Evolutionary conservation across 306 rosid genomes (phyloP).

Genomic region (Cucumis hystrix): DNA sequence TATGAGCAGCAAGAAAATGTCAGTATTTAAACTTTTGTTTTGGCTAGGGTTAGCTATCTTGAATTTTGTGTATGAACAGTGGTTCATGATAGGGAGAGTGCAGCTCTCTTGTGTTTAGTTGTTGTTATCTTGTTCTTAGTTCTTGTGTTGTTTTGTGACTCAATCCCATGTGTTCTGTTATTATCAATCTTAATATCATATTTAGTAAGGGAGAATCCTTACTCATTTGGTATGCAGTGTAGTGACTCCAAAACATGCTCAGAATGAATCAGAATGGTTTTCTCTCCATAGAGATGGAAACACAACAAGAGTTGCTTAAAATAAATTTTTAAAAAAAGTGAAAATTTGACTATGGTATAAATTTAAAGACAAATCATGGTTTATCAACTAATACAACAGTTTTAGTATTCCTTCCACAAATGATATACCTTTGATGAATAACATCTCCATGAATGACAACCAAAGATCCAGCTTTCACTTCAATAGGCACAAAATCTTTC

Average conservation of each 20-base stretch:
- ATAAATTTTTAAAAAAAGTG: neutral
- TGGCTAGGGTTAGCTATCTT: too few relatives aligned
- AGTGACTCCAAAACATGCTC: neutral
- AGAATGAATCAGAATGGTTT: neutral
- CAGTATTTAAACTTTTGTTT: too few relatives aligned
- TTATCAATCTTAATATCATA: too few relatives aligned
- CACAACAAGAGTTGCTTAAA: neutral
- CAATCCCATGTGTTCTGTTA: too few relatives aligned
- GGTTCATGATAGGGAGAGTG: too few relatives aligned
- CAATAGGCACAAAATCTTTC: constrained; percentile 77
- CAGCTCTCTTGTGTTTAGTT: too few relatives aligned
- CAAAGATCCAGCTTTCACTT: constrained; percentile 84
- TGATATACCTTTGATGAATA: constrained; percentile 81
- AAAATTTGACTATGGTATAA: neutral
- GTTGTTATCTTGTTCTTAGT: too few relatives aligned
- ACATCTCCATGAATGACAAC: constrained; percentile 89
- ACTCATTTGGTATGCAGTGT: neutral
- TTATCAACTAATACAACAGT: neutral
- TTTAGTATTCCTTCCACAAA: neutral
- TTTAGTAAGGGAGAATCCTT: too few relatives aligned
- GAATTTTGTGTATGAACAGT: too few relatives aligned
- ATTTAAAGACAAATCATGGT: neutral
- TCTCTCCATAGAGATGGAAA: neutral
- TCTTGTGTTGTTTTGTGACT: too few relatives aligned
- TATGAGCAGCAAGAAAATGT: too few relatives aligned